Evolutionary conservation across 306 rosid genomes (phyloP).

Genomic region (Chamaecrista fasciculata): DNA sequence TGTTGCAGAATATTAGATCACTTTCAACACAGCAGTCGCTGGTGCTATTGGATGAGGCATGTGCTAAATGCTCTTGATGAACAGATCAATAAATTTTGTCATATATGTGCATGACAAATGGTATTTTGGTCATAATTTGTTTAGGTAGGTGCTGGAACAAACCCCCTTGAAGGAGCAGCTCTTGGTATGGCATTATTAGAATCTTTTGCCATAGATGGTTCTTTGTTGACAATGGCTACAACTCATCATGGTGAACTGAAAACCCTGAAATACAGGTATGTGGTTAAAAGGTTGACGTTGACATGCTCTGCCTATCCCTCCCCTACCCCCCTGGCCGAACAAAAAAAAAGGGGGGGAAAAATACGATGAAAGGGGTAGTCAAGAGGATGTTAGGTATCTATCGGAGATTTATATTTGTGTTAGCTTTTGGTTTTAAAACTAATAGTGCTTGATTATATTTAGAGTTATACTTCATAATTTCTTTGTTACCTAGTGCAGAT

Average conservation of each 20-base stretch:
- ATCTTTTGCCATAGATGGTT: slow-evolving; percentile 75
- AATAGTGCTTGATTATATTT: not conserved
- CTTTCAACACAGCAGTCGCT: slow-evolving; percentile 71
- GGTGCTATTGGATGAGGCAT: slow-evolving; percentile 89
- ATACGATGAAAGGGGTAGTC: not conserved
- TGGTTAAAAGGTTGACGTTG: slow-evolving; percentile 11
- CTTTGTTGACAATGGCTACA: slow-evolving; percentile 81
- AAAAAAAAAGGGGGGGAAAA: slow-evolving; percentile 1
- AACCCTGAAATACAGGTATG: slow-evolving; percentile 95
- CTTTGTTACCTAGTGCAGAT: not conserved
- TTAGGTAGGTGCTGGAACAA: slow-evolving; percentile 98
- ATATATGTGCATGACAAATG: slow-evolving; percentile 9
- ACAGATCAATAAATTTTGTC: slow-evolving; percentile 15
- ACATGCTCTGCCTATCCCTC: not conserved
- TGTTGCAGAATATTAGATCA: slow-evolving; percentile 69
- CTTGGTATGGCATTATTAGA: slow-evolving; percentile 88
- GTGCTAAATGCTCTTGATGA: slow-evolving; percentile 20
- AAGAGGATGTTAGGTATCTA: not conserved
- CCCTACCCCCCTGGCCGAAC: not conserved
- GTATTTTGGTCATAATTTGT: slow-evolving; percentile 31
- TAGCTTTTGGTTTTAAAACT: not conserved
- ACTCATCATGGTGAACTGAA: slow-evolving; percentile 98
- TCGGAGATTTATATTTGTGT: not conserved
- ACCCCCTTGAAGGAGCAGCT: slow-evolving; percentile 98
- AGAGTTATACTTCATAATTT: slow-evolving; percentile 4